phyloP scores from a whole-genome alignment of 2,329 filamentous ascomycete species.

The Graphiopsis chlorocephala region DNA sequence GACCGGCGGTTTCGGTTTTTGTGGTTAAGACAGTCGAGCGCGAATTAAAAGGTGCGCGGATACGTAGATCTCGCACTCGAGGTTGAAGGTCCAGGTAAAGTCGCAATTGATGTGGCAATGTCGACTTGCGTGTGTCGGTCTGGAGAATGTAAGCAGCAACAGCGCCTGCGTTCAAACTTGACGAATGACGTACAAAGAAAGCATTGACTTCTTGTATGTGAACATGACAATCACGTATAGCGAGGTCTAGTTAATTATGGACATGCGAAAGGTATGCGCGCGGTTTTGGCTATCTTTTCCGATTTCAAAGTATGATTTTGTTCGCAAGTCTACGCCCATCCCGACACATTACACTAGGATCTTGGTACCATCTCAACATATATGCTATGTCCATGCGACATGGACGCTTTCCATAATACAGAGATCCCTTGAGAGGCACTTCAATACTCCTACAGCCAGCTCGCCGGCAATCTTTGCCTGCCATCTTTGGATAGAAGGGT shows the following conservation, averaged over 20 bases:
- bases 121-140: not conserved
- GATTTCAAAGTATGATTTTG: not conserved
- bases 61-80: not conserved
- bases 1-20: conserved; percentile 8
- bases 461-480: not conserved
- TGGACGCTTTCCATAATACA: not conserved
- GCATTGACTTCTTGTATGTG: not conserved
- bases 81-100: not conserved
- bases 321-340: not conserved
- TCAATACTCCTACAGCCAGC: not conserved
- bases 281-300: too few relatives aligned
- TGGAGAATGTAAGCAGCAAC: not conserved
- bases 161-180: not conserved
- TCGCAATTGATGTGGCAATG: conserved; percentile 3
- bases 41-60: not conserved
- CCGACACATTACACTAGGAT: not conserved
- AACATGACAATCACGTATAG: not conserved
- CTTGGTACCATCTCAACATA: not conserved
- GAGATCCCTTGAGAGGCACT: not conserved
- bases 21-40: not conserved
- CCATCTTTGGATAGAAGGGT: not conserved
- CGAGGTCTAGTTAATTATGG: not conserved
- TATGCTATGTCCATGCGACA: not conserved
- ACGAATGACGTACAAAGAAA: not conserved
- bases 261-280: not conserved